These are phyloP conservation scores for Penicillium flavigenum DNA, from an alignment of 495 filamentous ascomycete species.

Conservation along the genomic window DNA sequence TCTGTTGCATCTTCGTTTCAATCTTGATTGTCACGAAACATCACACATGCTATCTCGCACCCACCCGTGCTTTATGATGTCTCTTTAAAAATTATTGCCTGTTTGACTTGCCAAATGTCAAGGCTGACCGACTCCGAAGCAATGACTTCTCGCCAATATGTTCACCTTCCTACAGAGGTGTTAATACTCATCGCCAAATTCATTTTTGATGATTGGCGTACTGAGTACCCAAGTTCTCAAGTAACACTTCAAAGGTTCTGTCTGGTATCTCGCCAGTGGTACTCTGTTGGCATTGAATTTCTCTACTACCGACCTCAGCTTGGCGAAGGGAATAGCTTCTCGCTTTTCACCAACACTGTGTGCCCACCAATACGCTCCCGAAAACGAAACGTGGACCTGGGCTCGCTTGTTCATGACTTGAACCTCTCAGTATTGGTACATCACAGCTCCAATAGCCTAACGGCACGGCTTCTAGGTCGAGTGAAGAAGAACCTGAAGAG, in stretches of 20 bases:
- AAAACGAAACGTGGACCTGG: slow-evolving; percentile 46
- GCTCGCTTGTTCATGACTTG: slow-evolving; percentile 54
- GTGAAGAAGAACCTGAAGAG: slow-evolving; percentile 56
- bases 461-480: slow-evolving; percentile 61
- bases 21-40: not conserved
- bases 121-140: not conserved
- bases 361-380: slow-evolving; percentile 60
- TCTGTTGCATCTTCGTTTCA: not conserved
- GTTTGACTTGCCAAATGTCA: not conserved
- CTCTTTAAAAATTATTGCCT: not conserved
- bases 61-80: not conserved
- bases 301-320: slow-evolving; percentile 59
- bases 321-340: slow-evolving; percentile 51
- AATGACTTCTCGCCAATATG: not conserved
- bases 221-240: not conserved
- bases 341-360: slow-evolving; percentile 58
- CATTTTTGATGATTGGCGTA: slow-evolving; percentile 14
- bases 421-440: slow-evolving; percentile 63
- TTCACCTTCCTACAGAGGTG: slow-evolving; percentile 52
- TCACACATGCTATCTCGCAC: not conserved
- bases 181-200: slow-evolving; percentile 46
- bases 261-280: slow-evolving; percentile 65
- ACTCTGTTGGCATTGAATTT: slow-evolving; percentile 51
- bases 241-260: slow-evolving; percentile 56
- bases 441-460: slow-evolving; percentile 62